These are phyloP conservation scores for Tetragonia tetragonoides DNA, from an alignment of 148 eudicot species.

Conservation along the genomic window DNA sequence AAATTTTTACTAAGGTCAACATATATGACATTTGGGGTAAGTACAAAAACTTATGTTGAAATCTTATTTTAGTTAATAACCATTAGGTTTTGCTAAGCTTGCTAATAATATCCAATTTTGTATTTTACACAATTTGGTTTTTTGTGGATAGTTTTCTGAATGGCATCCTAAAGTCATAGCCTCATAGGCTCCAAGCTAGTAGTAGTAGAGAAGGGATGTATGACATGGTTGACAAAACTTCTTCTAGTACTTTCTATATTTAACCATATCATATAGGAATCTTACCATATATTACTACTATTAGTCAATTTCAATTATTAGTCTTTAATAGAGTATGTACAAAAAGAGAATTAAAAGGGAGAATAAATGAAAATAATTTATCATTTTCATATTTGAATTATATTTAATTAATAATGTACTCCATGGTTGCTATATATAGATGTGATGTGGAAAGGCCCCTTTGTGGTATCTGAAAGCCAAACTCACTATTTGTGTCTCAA, in stretches of 20 bases:
- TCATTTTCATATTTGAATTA: not conserved
- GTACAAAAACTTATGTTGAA: no score
- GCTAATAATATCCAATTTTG: no score
- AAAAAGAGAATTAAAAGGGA: not conserved
- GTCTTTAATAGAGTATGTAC: not conserved
- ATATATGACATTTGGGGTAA: no score
- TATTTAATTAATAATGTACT: not conserved
- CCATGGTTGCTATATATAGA: slow-evolving; percentile 25
- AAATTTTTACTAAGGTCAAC: no score
- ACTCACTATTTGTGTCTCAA: slow-evolving; percentile 7
- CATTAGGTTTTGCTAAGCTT: no score
- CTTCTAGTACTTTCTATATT: slow-evolving; percentile 26
- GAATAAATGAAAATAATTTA: not conserved
- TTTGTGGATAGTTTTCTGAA: no score
- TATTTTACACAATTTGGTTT: no score
- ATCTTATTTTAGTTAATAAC: no score
- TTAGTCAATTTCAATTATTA: not conserved
- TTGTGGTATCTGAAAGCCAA: slow-evolving; percentile 18
- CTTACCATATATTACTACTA: not conserved
- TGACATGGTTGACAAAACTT: not conserved
- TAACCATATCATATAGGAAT: slow-evolving; percentile 3
- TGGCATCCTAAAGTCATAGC: no score
- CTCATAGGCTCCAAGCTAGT: no score
- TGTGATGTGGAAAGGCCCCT: slow-evolving; percentile 31
- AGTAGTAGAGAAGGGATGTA: no score